A percentile compares a stretch with the other conserved stretches of the same genome.
phyloP scores from a whole-genome alignment of 805 yeast species.

The Nakazawaea wickerhamii region DNA sequence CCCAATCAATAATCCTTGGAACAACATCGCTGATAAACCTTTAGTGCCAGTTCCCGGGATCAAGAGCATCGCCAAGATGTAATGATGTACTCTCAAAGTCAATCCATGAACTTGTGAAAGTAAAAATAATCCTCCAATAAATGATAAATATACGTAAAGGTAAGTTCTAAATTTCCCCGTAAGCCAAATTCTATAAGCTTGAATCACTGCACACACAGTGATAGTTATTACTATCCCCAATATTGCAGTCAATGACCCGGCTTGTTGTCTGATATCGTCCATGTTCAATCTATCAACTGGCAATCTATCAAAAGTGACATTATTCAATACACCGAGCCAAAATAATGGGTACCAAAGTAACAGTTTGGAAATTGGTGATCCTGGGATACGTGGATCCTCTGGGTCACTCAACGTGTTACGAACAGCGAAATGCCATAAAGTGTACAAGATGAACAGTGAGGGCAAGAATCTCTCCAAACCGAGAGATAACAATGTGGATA shows the following conservation, averaged over 20 bases:
- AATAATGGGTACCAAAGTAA: constrained; percentile 72
- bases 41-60: constrained; percentile 81
- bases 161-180: constrained; percentile 64
- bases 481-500: constrained; percentile 59
- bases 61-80: constrained; percentile 67
- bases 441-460: constrained; percentile 60
- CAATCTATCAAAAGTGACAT: constrained; percentile 79
- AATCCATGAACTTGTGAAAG: constrained; percentile 57
- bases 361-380: constrained; percentile 38
- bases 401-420: constrained; percentile 38
- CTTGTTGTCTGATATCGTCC: constrained; percentile 64
- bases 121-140: constrained; percentile 37
- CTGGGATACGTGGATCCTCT: constrained; percentile 12
- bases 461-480: constrained; percentile 77
- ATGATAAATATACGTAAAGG: constrained; percentile 44
- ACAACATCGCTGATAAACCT: constrained; percentile 62
- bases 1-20: constrained; percentile 84
- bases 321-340: constrained; percentile 83
- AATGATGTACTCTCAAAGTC: constrained; percentile 74
- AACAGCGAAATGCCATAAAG: constrained; percentile 57
- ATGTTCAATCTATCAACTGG: constrained; percentile 83
- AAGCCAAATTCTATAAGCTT: constrained; percentile 76
- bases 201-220: constrained; percentile 54
- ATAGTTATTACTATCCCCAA: constrained; percentile 42
- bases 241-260: constrained; percentile 72